Conservation (phyloP, 192 early-diverging fungal genomes). For the Coemansia sp. region DNA sequence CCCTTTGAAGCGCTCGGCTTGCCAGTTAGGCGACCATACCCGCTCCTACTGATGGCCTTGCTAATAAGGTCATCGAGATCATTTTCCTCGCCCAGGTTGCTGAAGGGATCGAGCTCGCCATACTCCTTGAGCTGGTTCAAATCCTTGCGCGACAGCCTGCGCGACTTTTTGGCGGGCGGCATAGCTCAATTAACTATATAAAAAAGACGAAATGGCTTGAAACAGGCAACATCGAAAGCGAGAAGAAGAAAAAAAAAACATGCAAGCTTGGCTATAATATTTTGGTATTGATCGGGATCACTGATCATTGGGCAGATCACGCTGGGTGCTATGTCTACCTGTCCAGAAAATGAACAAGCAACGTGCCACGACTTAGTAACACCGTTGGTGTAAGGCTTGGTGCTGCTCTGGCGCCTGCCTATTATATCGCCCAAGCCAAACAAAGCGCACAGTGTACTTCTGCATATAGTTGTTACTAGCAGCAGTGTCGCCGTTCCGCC, state of each 20-base stretch:
- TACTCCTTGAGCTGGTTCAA: conserved; percentile 69
- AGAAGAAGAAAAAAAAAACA: background rate
- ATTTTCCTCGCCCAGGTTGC: conserved; percentile 28
- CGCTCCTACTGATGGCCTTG: conserved; percentile 46
- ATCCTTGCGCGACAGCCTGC: conserved; percentile 49
- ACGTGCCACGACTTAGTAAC: no score
- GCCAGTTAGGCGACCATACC: conserved; percentile 28
- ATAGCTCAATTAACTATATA: conserved; percentile 13
- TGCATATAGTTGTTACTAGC: no score
- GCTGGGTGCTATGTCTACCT: no score
- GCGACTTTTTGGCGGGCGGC: conserved; percentile 50
- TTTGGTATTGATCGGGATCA: no score
- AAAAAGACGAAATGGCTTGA: background rate
- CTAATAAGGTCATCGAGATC: conserved; percentile 49
- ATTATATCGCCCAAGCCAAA: no score
- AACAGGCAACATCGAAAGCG: background rate
- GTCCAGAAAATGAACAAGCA: no score
- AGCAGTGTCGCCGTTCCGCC: no score
- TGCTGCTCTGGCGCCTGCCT: no score
- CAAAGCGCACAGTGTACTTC: no score
- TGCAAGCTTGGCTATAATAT: no score
- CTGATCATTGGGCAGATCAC: no score
- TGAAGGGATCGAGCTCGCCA: conserved; percentile 64
- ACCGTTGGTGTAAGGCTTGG: no score
- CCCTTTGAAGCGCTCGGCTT: background rate